These are phyloP conservation scores for Xylariomycetidae sp. DNA, from an alignment of 2,329 filamentous ascomycete species.

Conservation along the genomic window DNA sequence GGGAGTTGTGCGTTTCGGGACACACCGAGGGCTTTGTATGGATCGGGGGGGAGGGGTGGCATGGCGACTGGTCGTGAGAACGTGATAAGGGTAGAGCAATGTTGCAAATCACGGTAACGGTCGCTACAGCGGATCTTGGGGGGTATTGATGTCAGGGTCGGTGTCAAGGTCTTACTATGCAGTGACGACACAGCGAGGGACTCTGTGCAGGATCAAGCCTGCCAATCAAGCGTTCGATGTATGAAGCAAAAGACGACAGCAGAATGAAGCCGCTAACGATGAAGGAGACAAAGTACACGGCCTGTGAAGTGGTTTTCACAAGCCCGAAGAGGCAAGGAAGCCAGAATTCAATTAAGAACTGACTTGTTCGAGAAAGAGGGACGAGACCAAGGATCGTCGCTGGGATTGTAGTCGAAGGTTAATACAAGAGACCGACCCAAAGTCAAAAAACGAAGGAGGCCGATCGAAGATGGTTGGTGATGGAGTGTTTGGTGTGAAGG, in stretches of 20 bases:
- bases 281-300: constrained; percentile 17
- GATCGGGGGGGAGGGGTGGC: constrained; percentile 61
- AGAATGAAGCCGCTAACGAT: constrained; percentile 6
- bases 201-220: constrained; percentile 19
- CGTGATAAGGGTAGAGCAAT: constrained; percentile 6
- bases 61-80: constrained; percentile 39
- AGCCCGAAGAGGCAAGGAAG: constrained; percentile 10
- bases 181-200: constrained; percentile 17
- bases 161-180: constrained; percentile 19
- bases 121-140: too few relatives aligned
- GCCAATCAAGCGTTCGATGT: constrained; percentile 21
- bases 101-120: too few relatives aligned
- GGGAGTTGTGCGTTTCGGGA: constrained; percentile 63
- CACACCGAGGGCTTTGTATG: constrained; percentile 74
- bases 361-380: constrained; percentile 14
- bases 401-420: constrained; percentile 12
- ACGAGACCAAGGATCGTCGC: constrained; percentile 14
- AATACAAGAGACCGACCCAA: constrained; percentile 11
- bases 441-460: too few relatives aligned
- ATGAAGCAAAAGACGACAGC: constrained; percentile 15
- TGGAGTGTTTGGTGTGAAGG: too few relatives aligned
- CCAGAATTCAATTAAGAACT: constrained; percentile 33
- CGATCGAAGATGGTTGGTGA: too few relatives aligned
- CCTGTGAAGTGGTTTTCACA: constrained; percentile 8
- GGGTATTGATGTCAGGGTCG: constrained; percentile 10